A percentile compares a stretch with the other conserved stretches of the same genome.
phyloP scores from a whole-genome alignment of 1,284 basidiomycete species.

The Termitomyces sp. region DNA sequence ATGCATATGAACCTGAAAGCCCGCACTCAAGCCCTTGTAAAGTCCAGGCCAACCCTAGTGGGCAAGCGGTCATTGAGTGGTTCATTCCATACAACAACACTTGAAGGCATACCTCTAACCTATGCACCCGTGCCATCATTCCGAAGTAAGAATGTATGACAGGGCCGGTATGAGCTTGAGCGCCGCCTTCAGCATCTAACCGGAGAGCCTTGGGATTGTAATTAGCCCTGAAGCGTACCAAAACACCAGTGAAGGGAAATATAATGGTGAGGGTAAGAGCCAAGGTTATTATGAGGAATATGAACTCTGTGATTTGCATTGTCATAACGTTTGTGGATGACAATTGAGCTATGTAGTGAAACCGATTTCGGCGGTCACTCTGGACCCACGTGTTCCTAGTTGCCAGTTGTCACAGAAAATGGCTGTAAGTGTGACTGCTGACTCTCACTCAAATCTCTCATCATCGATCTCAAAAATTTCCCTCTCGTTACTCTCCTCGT shows the following conservation, averaged over 20 bases:
- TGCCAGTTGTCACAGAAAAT: not conserved
- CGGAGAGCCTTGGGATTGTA: slow-evolving; percentile 82
- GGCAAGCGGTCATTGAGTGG: not conserved
- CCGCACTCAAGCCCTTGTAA: slow-evolving; percentile 80
- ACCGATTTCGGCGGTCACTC: not conserved
- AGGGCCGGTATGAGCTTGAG: slow-evolving; percentile 71
- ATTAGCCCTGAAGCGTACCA: slow-evolving; percentile 73
- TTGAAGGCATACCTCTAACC: slow-evolving; percentile 56
- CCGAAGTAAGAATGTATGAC: slow-evolving; percentile 57
- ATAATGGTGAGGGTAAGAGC: slow-evolving; percentile 47
- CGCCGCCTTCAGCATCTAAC: slow-evolving; percentile 72
- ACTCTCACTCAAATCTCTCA: slow-evolving; percentile 2
- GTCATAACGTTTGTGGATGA: not conserved
- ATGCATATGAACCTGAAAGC: slow-evolving; percentile 10
- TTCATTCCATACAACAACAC: not conserved
- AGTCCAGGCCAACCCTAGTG: slow-evolving; percentile 68
- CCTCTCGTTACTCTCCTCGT: not conserved
- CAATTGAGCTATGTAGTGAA: not conserved
- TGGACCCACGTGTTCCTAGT: not conserved
- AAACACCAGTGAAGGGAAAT: slow-evolving; percentile 62
- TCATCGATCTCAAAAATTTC: not conserved
- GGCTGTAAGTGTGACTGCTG: not conserved
- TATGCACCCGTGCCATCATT: slow-evolving; percentile 72
- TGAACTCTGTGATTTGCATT: slow-evolving; percentile 32
- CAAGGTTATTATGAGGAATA: slow-evolving; percentile 44